Conservation (phyloP, 2,329 filamentous ascomycete species). For the Claviceps capensis region DNA sequence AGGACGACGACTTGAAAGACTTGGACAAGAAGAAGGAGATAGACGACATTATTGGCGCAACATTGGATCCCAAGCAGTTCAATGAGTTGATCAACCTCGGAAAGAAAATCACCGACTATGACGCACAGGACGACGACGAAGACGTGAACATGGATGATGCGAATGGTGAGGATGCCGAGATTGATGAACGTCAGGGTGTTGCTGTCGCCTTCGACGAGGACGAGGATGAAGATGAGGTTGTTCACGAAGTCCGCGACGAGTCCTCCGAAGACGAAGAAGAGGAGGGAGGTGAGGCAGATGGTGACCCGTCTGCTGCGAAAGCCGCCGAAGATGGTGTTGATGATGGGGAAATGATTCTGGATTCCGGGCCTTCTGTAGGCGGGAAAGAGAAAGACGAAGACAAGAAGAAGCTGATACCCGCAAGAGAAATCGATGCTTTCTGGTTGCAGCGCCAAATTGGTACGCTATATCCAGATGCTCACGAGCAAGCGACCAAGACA, state of each 20-base stretch:
- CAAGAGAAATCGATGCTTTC: constrained; percentile 89
- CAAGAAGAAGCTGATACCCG: constrained; percentile 52
- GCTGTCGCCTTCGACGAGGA: constrained; percentile 96
- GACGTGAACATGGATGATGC: constrained; percentile 59
- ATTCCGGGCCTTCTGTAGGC: constrained; percentile 40
- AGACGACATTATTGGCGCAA: constrained; percentile 79
- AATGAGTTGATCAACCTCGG: constrained; percentile 92
- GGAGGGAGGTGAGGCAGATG: constrained; percentile 32
- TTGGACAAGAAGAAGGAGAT: constrained; percentile 97
- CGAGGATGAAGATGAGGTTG: constrained; percentile 63
- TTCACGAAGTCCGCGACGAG: constrained; percentile 80
- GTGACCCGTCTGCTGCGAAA: constrained; percentile 16
- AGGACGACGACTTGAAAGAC: constrained; percentile 92
- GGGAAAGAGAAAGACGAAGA: constrained; percentile 32
- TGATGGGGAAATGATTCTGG: constrained; percentile 77
- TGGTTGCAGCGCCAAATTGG: constrained; percentile 94
- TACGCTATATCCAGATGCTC: constrained; percentile 74
- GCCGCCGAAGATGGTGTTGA: constrained; percentile 33
- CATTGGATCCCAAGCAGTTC: constrained; percentile 78
- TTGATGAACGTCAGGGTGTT: constrained; percentile 91
- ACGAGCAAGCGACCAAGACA: constrained; percentile 88
- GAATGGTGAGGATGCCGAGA: constrained; percentile 54
- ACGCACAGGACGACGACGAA: constrained; percentile 90
- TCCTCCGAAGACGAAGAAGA: constrained; percentile 67
- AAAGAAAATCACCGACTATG: constrained; percentile 98